Conservation (phyloP, 208 protist species). For the Acanthamoeba triangularis region DNA sequence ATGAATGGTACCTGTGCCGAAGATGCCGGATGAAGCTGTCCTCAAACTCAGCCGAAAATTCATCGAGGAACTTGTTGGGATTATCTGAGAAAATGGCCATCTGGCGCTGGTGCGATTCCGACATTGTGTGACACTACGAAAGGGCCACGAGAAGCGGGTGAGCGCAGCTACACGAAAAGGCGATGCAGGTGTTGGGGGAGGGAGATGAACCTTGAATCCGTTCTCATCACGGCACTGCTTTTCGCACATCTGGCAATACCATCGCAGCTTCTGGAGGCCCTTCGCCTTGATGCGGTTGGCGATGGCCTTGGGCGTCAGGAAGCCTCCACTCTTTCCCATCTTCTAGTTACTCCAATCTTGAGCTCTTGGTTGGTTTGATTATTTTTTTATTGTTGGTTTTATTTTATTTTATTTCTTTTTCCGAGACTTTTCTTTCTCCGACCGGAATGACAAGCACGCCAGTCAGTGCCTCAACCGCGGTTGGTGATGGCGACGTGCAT, state of each 20-base stretch:
- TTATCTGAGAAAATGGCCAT: slow-evolving; percentile 92
- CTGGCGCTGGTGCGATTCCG: slow-evolving; percentile 92
- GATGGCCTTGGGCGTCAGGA: slow-evolving; percentile 92
- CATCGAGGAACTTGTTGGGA: slow-evolving; percentile 87
- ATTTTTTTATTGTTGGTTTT: not conserved
- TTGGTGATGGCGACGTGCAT: not conserved
- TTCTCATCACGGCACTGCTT: slow-evolving; percentile 93
- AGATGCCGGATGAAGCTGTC: slow-evolving; percentile 89
- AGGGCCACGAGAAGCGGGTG: not conserved
- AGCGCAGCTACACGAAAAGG: no score
- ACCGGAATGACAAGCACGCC: no score
- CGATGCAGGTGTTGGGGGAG: not conserved
- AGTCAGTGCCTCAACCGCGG: no score
- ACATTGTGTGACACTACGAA: slow-evolving; percentile 91
- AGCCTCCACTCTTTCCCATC: slow-evolving; percentile 70
- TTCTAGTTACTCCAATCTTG: no score
- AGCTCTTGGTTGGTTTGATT: not conserved
- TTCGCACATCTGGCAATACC: slow-evolving; percentile 96
- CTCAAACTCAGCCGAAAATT: slow-evolving; percentile 93
- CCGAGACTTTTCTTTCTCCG: not conserved
- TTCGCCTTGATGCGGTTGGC: slow-evolving; percentile 94
- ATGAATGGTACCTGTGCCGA: slow-evolving; percentile 77
- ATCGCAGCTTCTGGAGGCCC: slow-evolving; percentile 94
- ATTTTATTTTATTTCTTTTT: slow-evolving; percentile 10
- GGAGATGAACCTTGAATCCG: slow-evolving; percentile 91